These are phyloP conservation scores for Phyllachora maydis DNA, from an alignment of 2,329 filamentous ascomycete species.

Conservation along the genomic window DNA sequence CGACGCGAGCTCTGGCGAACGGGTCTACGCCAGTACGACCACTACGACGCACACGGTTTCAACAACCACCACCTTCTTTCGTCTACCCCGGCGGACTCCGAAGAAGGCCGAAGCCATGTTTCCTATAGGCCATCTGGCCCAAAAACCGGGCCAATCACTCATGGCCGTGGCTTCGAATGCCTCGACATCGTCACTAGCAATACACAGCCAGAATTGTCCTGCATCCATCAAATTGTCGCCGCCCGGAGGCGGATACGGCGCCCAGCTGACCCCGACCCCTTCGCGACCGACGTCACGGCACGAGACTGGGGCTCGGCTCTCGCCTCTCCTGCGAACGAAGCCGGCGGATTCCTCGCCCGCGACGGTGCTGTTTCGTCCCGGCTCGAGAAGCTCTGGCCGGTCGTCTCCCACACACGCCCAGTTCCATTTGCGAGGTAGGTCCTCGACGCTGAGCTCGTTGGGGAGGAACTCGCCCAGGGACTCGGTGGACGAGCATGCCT, in stretches of 20 bases:
- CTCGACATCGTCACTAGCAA: conserved; percentile 23
- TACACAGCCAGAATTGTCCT: too few species aligned
- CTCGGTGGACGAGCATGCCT: conserved; percentile 49
- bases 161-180: conserved; percentile 11
- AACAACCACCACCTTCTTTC: conserved; percentile 58
- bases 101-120: conserved; percentile 63
- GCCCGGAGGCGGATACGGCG: too few species aligned
- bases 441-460: conserved; percentile 76
- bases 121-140: conserved; percentile 64
- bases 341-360: conserved; percentile 22
- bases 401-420: conserved; percentile 47
- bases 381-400: conserved; percentile 31
- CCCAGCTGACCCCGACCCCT: conserved; percentile 11
- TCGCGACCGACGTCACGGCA: conserved; percentile 9
- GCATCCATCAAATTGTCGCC: too few species aligned
- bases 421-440: conserved; percentile 48
- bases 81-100: conserved; percentile 54
- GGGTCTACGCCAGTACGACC: conserved; percentile 32
- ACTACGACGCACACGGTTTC: conserved; percentile 42
- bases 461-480: conserved; percentile 27
- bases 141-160: conserved; percentile 28
- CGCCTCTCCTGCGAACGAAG: too few species aligned
- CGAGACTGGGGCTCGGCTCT: too few species aligned
- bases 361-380: conserved; percentile 25
- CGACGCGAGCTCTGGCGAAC: conserved; percentile 60